A percentile compares a stretch with the other conserved stretches of the same genome.
phyloP scores from a whole-genome alignment of 345 rosid species.

The Salix arbutifolia region DNA sequence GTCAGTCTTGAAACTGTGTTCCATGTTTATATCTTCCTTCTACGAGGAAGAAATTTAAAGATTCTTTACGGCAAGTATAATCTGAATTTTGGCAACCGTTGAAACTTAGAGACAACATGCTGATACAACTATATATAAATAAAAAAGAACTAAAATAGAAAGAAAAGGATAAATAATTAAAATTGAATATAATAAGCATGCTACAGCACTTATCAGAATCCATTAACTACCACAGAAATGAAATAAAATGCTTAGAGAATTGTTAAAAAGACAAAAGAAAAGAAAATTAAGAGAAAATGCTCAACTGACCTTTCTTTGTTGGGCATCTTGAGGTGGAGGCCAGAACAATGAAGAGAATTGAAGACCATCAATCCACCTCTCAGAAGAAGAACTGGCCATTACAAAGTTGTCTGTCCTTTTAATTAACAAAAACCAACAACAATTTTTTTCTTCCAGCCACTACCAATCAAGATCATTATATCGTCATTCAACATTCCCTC shows the following conservation, averaged over 20 bases:
- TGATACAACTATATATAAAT: not conserved
- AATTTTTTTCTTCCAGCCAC: constrained; percentile 7
- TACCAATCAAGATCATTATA: constrained; percentile 50
- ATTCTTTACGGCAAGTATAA: not conserved
- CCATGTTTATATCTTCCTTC: not conserved
- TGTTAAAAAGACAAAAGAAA: not conserved
- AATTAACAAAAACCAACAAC: not conserved
- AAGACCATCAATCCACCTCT: constrained; percentile 93
- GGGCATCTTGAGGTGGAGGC: constrained; percentile 78
- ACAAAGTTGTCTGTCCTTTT: constrained; percentile 2
- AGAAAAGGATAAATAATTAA: not conserved
- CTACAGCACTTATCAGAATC: not conserved
- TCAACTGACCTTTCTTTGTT: constrained; percentile 61
- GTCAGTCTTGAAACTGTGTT: not conserved
- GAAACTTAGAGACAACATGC: not conserved
- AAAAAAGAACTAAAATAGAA: not conserved
- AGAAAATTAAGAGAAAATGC: not conserved
- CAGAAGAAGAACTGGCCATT: constrained; percentile 72
- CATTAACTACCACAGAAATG: not conserved
- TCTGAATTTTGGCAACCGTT: not conserved
- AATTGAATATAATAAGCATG: not conserved
- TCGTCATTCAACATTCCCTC: constrained; percentile 45
- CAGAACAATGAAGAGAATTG: constrained; percentile 80
- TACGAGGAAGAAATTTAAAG: not conserved
- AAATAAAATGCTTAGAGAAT: not conserved